These are phyloP conservation scores for Cladochytrium replicatum DNA, from an alignment of 192 early-diverging fungal genomes.

Conservation along the genomic window DNA sequence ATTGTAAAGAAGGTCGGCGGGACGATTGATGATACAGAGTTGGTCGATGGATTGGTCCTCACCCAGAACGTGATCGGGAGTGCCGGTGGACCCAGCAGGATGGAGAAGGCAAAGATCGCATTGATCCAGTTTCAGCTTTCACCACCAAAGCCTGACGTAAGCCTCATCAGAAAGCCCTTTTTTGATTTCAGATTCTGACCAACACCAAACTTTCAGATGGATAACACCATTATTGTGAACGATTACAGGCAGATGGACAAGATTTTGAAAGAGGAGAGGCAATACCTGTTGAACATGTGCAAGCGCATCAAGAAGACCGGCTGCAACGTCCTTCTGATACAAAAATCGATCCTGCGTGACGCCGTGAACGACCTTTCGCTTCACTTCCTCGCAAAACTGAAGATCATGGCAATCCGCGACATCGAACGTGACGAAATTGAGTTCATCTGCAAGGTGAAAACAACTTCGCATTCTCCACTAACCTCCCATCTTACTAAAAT, in stretches of 20 bases:
- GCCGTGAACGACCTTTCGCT: conserved; percentile 97
- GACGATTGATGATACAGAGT: conserved; percentile 95
- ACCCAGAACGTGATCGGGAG: conserved; percentile 82
- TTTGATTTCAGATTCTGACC: too few relatives aligned
- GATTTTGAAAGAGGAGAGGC: conserved; percentile 97
- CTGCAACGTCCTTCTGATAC: conserved; percentile 94
- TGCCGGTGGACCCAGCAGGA: conserved; percentile 87
- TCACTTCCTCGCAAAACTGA: conserved; percentile 94
- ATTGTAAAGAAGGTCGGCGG: conserved; percentile 95
- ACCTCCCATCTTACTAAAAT: too few relatives aligned
- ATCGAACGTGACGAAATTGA: conserved; percentile 98
- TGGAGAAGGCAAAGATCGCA: conserved; percentile 98
- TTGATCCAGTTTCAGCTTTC: conserved; percentile 98
- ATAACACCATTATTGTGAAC: conserved; percentile 98
- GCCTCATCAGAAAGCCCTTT: too few relatives aligned
- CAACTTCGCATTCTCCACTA: too few relatives aligned
- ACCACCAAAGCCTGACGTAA: conserved; percentile 93
- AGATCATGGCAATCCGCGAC: conserved; percentile 97
- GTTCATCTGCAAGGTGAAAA: conserved; percentile 89
- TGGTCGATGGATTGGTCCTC: conserved; percentile 88
- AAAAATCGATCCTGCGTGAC: conserved; percentile 97
- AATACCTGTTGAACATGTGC: conserved; percentile 93
- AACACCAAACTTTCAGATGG: conserved; percentile 72
- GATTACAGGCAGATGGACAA: conserved; percentile 99
- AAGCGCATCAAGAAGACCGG: conserved; percentile 99